Evolutionary conservation across 2,329 filamentous ascomycete genomes (phyloP).

Genomic region (Aspergillus jensenii): DNA sequence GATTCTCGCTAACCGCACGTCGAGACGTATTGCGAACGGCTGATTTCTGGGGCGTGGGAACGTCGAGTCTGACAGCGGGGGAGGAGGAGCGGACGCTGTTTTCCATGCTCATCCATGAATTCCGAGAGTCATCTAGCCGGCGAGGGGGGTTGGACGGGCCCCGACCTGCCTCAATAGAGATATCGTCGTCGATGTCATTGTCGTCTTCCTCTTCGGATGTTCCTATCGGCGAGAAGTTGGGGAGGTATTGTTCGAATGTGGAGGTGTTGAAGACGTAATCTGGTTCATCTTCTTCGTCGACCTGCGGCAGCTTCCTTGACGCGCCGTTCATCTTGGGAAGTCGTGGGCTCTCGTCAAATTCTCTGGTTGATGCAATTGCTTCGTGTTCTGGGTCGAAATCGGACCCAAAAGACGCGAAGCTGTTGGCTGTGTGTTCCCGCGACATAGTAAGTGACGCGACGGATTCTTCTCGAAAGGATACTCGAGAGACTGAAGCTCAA

Average conservation of each 20-base stretch:
- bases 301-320: slow-evolving; percentile 14
- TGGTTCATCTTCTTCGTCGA: slow-evolving; percentile 34
- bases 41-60: slow-evolving; percentile 38
- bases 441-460: slow-evolving; percentile 18
- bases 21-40: slow-evolving; percentile 28
- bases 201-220: slow-evolving; percentile 41
- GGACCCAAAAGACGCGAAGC: slow-evolving; percentile 32
- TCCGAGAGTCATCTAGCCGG: slow-evolving; percentile 50
- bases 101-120: slow-evolving; percentile 50
- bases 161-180: slow-evolving; percentile 59
- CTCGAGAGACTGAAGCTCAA: background rate
- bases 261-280: slow-evolving; percentile 49
- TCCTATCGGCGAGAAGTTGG: slow-evolving; percentile 47
- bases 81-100: slow-evolving; percentile 45
- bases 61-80: slow-evolving; percentile 40
- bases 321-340: slow-evolving; percentile 26
- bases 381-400: slow-evolving; percentile 46
- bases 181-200: slow-evolving; percentile 45
- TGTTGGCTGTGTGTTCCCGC: slow-evolving; percentile 27
- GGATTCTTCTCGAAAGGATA: background rate
- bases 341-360: slow-evolving; percentile 30
- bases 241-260: slow-evolving; percentile 47
- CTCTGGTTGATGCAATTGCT: slow-evolving; percentile 40
- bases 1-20: slow-evolving; percentile 34
- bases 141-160: slow-evolving; percentile 42